Evolutionary conservation across 768 basidiomycete genomes (phyloP).

Genomic region (Trichaptum fuscoviolaceum): DNA sequence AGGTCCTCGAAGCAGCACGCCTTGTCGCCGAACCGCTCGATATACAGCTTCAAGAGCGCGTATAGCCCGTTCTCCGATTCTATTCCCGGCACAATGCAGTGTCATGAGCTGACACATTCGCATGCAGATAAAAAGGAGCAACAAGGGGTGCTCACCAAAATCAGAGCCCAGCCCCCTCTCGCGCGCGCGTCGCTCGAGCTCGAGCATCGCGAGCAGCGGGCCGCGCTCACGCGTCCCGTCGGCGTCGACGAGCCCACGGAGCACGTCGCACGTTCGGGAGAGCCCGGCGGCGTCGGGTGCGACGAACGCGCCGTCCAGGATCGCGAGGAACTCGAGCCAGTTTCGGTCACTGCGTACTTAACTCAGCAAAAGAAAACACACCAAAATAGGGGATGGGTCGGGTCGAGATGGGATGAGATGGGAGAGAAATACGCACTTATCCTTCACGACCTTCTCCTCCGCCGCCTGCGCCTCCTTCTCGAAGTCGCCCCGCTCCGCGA

Average conservation of each 20-base stretch:
- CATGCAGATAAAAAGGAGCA: slow-evolving; percentile 6
- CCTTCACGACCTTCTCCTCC: slow-evolving; percentile 50
- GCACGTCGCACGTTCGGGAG: slow-evolving; percentile 42
- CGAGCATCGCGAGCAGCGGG: slow-evolving; percentile 65
- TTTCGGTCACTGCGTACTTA: slow-evolving; percentile 60
- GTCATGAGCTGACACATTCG: slow-evolving; percentile 31
- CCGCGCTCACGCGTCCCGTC: slow-evolving; percentile 75
- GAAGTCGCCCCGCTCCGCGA: slow-evolving; percentile 48
- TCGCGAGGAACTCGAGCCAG: slow-evolving; percentile 77
- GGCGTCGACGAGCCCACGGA: slow-evolving; percentile 50
- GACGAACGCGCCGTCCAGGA: slow-evolving; percentile 64
- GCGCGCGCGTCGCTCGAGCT: slow-evolving; percentile 61
- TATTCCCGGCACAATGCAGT: slow-evolving; percentile 26
- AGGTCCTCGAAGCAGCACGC: slow-evolving; percentile 87
- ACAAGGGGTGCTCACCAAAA: background rate
- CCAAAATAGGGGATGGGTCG: no score
- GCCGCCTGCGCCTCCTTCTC: slow-evolving; percentile 61
- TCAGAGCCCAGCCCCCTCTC: slow-evolving; percentile 28
- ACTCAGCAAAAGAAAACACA: background rate
- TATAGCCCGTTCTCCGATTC: slow-evolving; percentile 26
- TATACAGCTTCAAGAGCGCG: slow-evolving; percentile 58
- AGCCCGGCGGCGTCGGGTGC: slow-evolving; percentile 29
- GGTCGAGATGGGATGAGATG: no score
- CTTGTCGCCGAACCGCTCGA: slow-evolving; percentile 71
- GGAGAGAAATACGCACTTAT: slow-evolving; percentile 48